Conservation (phyloP, 495 filamentous ascomycete species). For the Hyaloscypha variabilis region DNA sequence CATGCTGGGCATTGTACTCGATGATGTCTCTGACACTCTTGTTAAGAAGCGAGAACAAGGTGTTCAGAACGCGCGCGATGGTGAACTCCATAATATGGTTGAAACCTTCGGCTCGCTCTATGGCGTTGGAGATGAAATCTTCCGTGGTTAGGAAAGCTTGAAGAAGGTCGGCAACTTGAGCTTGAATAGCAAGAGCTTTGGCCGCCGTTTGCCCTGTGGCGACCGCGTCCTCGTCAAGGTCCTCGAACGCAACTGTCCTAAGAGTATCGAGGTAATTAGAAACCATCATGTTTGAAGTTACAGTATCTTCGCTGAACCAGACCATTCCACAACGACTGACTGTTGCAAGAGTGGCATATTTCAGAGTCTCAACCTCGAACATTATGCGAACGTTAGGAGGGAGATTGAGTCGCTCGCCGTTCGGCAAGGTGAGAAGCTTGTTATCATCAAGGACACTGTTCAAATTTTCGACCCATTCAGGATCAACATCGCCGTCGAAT, state of each 20-base stretch:
- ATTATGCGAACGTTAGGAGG: conserved; percentile 96
- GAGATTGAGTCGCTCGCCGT: conserved; percentile 94
- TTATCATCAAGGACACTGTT: conserved; percentile 99
- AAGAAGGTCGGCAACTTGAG: conserved; percentile 75
- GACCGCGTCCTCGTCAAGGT: conserved; percentile 87
- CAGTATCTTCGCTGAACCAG: conserved; percentile 98
- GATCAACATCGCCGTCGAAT: conserved; percentile 98
- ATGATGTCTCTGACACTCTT: conserved; percentile 89
- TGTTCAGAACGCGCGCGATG: conserved; percentile 83
- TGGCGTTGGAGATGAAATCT: conserved; percentile 73
- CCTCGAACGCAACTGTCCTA: conserved; percentile 80
- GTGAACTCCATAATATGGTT: conserved; percentile 99
- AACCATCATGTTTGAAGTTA: conserved; percentile 91
- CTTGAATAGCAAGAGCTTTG: conserved; percentile 75
- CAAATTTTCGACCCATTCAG: conserved; percentile 98
- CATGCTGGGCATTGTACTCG: conserved; percentile 92
- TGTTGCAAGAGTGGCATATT: conserved; percentile 95
- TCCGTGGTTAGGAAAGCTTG: conserved; percentile 74
- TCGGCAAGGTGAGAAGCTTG: conserved; percentile 93
- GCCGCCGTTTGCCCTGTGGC: conserved; percentile 79
- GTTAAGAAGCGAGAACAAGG: conserved; percentile 92
- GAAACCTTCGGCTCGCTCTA: conserved; percentile 73
- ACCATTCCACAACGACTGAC: conserved; percentile 99
- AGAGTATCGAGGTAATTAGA: conserved; percentile 86
- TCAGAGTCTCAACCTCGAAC: conserved; percentile 99